Conservation (phyloP, 164 flowering plant species). For the Magnolia sinica region DNA sequence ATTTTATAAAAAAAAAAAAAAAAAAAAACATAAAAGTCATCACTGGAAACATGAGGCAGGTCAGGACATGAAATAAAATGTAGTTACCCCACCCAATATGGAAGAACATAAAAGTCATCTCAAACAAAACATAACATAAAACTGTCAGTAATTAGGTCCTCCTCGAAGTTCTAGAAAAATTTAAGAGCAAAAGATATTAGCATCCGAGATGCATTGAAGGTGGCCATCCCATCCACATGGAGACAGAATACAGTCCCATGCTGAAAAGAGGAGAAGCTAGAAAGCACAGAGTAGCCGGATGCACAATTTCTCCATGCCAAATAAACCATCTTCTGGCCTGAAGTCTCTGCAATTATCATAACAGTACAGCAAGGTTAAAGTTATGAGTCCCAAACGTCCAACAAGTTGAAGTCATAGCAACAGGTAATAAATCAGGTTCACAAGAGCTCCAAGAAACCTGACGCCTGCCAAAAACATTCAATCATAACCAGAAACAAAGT, state of each 20-base stretch:
- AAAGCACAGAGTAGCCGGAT: not conserved
- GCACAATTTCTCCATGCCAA: conserved; percentile 16
- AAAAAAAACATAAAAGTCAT: not conserved
- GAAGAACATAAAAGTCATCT: not conserved
- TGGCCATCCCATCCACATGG: conserved; percentile 19
- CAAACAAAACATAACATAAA: conserved; percentile 15
- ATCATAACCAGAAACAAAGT: conserved; percentile 4
- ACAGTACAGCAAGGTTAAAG: conserved; percentile 93
- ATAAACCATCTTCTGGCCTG: conserved; percentile 8
- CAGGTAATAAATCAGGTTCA: conserved; percentile 78
- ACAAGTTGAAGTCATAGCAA: conserved; percentile 71
- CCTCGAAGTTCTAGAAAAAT: conserved; percentile 9
- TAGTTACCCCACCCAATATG: conserved; percentile 5
- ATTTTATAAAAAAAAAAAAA: no score
- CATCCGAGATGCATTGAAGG: conserved; percentile 8
- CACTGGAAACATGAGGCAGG: conserved; percentile 3
- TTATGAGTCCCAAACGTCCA: conserved; percentile 96
- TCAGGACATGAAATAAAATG: not conserved
- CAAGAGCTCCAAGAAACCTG: conserved; percentile 42
- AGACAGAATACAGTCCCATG: conserved; percentile 21
- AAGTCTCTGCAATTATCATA: conserved; percentile 87
- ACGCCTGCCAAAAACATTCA: conserved; percentile 6
- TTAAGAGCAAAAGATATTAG: conserved; percentile 17
- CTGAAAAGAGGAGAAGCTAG: not conserved
- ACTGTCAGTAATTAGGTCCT: conserved; percentile 21